A percentile compares a stretch with the other conserved stretches of the same genome.
phyloP scores from a whole-genome alignment of 805 yeast species.

The Candida jianshihensis region DNA sequence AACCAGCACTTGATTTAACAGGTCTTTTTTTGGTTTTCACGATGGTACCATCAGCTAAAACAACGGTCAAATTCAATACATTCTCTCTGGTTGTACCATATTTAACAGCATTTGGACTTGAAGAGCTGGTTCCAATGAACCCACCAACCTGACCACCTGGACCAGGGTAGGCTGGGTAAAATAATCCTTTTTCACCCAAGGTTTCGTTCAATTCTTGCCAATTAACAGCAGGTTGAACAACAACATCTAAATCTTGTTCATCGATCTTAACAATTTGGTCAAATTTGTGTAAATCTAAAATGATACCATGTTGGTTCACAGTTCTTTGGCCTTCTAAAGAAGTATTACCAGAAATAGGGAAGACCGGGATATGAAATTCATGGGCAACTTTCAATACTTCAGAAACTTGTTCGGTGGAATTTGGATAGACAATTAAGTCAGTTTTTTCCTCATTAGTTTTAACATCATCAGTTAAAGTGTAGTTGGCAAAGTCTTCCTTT shows the following conservation, averaged over 20 bases:
- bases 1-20: slow-evolving; percentile 70
- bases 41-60: slow-evolving; percentile 68
- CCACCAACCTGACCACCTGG: slow-evolving; percentile 76
- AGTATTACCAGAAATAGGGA: slow-evolving; percentile 69
- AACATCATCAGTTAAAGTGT: slow-evolving; percentile 1
- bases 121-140: slow-evolving; percentile 62
- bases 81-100: slow-evolving; percentile 74
- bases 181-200: slow-evolving; percentile 44
- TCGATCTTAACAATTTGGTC: slow-evolving; percentile 46
- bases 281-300: slow-evolving; percentile 41
- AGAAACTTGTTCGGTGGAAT: slow-evolving; percentile 56
- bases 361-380: slow-evolving; percentile 54
- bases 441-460: slow-evolving; percentile 40
- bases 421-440: slow-evolving; percentile 48
- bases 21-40: slow-evolving; percentile 66
- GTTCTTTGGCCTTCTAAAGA: slow-evolving; percentile 71
- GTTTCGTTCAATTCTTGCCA: slow-evolving; percentile 59
- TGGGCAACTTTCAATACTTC: slow-evolving; percentile 49
- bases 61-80: slow-evolving; percentile 56
- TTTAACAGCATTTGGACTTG: slow-evolving; percentile 66
- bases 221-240: slow-evolving; percentile 67
- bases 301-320: slow-evolving; percentile 35
- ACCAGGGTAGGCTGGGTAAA: slow-evolving; percentile 74
- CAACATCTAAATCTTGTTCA: slow-evolving; percentile 58
- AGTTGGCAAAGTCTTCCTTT: slow-evolving; percentile 9